These are phyloP conservation scores for Radiomyces spectabilis DNA, from an alignment of 192 early-diverging fungal genomes.

Conservation along the genomic window DNA sequence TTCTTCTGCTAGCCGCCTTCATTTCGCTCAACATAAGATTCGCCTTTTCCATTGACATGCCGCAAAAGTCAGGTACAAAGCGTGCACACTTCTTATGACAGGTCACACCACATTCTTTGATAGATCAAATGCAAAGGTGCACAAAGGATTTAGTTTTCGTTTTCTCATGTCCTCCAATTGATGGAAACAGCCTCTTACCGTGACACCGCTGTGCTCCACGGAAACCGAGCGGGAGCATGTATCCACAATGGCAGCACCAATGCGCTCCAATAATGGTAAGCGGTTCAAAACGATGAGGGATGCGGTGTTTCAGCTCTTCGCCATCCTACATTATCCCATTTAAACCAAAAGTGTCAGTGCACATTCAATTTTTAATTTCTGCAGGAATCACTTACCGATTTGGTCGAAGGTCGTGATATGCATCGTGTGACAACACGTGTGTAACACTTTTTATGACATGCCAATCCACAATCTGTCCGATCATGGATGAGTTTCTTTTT, in stretches of 20 bases:
- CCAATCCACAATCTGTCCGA: constrained; percentile 77
- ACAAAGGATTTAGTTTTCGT: neutral
- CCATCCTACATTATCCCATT: too few species aligned
- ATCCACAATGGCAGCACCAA: constrained; percentile 99
- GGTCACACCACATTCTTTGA: constrained; percentile 69
- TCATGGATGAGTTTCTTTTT: constrained; percentile 1
- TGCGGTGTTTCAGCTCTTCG: constrained; percentile 74
- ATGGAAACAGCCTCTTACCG: constrained; percentile 35
- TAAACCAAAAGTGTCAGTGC: too few species aligned
- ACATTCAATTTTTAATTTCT: too few species aligned
- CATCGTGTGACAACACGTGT: constrained; percentile 80
- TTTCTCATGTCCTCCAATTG: too few species aligned
- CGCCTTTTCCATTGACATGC: constrained; percentile 78
- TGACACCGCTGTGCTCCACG: constrained; percentile 44
- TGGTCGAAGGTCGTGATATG: constrained; percentile 56
- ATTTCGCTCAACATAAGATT: constrained; percentile 82
- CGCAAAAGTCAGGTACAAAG: constrained; percentile 89
- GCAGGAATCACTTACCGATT: constrained; percentile 27
- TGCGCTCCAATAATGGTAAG: constrained; percentile 72
- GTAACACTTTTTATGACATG: constrained; percentile 89
- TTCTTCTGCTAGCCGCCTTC: constrained; percentile 41
- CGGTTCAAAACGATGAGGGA: constrained; percentile 94
- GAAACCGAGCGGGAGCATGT: constrained; percentile 82
- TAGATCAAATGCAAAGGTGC: too few species aligned
- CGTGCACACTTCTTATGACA: constrained; percentile 80